A percentile compares a stretch with the other conserved stretches of the same genome.
Evolutionary conservation across 139 green algal genomes (phyloP).

Genomic region (Microglena sp.): DNA sequence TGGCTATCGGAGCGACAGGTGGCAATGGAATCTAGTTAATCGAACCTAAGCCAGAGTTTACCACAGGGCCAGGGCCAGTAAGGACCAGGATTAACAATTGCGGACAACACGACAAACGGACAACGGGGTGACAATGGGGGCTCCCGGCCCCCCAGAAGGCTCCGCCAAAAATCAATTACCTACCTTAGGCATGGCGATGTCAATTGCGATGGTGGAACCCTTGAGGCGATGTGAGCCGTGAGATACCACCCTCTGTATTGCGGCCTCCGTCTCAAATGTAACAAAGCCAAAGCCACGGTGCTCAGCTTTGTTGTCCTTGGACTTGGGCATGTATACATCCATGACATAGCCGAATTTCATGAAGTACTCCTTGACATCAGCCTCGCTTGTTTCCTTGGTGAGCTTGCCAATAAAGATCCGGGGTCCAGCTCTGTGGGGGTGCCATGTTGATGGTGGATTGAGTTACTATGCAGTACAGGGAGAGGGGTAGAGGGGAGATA

Average conservation of each 20-base stretch:
- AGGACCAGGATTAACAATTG: no score
- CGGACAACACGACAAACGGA: no score
- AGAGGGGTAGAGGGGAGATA: no score
- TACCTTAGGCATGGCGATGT: constrained; percentile 60
- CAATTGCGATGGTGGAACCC: constrained; percentile 53
- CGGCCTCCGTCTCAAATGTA: constrained; percentile 82
- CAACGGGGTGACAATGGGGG: no score
- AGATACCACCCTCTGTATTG: constrained; percentile 58
- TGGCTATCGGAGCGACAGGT: no score
- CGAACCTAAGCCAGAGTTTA: no score
- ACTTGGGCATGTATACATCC: constrained; percentile 81
- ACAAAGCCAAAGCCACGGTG: constrained; percentile 88
- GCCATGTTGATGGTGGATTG: no score
- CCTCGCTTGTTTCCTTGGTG: constrained; percentile 68
- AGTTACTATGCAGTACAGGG: no score
- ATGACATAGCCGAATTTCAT: constrained; percentile 87
- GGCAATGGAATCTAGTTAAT: no score
- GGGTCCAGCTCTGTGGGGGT: constrained; percentile 41
- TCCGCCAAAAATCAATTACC: neutral
- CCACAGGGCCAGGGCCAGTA: no score
- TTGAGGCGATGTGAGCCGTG: constrained; percentile 52
- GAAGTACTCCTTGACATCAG: constrained; percentile 79
- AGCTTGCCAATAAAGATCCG: constrained; percentile 88
- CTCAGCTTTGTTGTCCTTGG: constrained; percentile 60
- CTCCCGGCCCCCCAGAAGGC: neutral